These are phyloP conservation scores for Pestalotiopsis sp. DNA, from an alignment of 2,329 filamentous ascomycete species.

Conservation along the genomic window DNA sequence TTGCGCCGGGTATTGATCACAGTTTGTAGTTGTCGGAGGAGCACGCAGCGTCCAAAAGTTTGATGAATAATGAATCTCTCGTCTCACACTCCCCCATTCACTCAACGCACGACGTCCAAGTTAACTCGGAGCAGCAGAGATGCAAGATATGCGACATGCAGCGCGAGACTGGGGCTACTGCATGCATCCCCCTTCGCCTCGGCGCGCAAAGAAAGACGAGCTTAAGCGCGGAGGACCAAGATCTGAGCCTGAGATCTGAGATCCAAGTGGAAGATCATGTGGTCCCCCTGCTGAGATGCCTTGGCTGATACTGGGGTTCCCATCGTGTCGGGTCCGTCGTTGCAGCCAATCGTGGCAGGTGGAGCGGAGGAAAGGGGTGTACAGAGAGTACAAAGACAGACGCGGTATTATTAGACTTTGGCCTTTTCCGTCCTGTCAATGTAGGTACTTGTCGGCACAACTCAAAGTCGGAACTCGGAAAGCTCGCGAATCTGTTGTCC, in stretches of 20 bases:
- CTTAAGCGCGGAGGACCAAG: not conserved
- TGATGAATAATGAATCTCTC: not conserved
- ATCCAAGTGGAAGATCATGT: not conserved
- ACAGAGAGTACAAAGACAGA: not conserved
- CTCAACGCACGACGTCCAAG: not conserved
- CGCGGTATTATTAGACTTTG: not conserved
- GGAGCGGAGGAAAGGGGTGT: not conserved
- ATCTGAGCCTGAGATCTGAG: not conserved
- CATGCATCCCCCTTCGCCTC: not conserved
- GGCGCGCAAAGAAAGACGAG: not conserved
- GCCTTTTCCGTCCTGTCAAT: not conserved
- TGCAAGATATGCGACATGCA: conserved; percentile 1
- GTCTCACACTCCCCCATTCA: not conserved
- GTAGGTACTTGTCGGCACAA: not conserved
- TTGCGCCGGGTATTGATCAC: not conserved
- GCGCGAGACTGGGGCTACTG: not conserved
- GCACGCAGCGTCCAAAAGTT: not conserved
- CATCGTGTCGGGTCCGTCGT: not conserved
- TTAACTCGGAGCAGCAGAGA: not conserved
- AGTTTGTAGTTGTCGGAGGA: not conserved
- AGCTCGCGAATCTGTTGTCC: not conserved
- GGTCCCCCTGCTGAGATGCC: not conserved
- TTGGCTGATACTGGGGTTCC: not conserved
- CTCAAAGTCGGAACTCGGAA: not conserved
- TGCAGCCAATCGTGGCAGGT: not conserved